phyloP scores from a whole-genome alignment of 2,329 filamentous ascomycete species.

The Hypoxylon sp. region DNA sequence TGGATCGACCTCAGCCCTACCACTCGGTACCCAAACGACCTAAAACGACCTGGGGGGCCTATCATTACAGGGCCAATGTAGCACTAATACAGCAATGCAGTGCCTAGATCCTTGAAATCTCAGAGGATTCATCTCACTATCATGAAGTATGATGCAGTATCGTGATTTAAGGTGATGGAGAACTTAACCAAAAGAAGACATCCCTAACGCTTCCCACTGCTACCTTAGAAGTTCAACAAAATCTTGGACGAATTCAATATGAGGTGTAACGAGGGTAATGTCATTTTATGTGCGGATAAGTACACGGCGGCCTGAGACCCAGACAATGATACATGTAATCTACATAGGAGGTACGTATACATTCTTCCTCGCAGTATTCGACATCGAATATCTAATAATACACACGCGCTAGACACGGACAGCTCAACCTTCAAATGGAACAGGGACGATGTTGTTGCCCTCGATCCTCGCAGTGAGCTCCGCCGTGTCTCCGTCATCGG shows the following conservation, averaged over 20 bases:
- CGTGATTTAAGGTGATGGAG: background rate
- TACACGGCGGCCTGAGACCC: background rate
- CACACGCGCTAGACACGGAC: background rate
- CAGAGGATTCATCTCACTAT: no score
- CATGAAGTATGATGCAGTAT: no score
- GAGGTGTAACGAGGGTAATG: background rate
- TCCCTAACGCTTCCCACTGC: background rate
- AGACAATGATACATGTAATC: background rate
- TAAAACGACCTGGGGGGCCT: no score
- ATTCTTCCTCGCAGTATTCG: background rate
- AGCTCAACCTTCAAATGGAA: background rate
- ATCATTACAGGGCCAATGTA: no score
- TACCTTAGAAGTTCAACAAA: no score
- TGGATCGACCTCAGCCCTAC: no score
- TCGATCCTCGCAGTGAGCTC: background rate
- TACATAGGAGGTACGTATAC: background rate
- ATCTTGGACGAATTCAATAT: background rate
- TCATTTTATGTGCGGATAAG: background rate
- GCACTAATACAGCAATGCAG: no score
- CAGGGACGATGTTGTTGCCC: background rate
- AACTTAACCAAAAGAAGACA: background rate
- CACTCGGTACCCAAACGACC: no score
- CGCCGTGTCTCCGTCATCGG: background rate
- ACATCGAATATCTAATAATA: background rate
- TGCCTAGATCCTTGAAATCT: no score